Evolutionary conservation across 768 basidiomycete species (phyloP).

Genomic region (Suillus plorans): DNA sequence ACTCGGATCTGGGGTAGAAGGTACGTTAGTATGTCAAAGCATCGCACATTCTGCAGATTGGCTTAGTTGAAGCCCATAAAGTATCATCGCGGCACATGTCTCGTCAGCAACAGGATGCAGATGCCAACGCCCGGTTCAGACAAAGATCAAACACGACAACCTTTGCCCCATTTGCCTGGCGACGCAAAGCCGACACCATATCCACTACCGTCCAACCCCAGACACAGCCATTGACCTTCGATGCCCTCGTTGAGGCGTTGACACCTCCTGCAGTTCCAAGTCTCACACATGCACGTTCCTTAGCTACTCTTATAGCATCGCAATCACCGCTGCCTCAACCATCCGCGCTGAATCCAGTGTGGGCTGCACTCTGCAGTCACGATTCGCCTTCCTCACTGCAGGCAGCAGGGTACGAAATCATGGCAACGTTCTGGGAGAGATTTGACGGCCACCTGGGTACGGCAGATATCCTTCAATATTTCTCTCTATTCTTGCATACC

Average conservation of each 20-base stretch:
- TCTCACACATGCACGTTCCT: conserved; percentile 56
- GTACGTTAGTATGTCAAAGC: not conserved
- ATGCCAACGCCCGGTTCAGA: conserved; percentile 30
- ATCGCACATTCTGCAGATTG: not conserved
- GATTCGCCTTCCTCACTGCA: conserved; percentile 59
- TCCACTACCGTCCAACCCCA: conserved; percentile 30
- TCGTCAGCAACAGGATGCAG: conserved; percentile 31
- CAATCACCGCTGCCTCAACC: conserved; percentile 57
- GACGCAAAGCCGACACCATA: conserved; percentile 32
- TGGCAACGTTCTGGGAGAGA: conserved; percentile 69
- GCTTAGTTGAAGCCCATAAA: not conserved
- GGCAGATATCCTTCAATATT: conserved; percentile 60
- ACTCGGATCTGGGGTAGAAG: not conserved
- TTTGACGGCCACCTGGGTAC: conserved; percentile 47
- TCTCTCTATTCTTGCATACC: conserved; percentile 56
- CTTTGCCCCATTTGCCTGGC: conserved; percentile 43
- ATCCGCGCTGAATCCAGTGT: conserved; percentile 55
- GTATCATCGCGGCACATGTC: conserved; percentile 22
- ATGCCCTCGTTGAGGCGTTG: conserved; percentile 45
- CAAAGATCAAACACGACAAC: conserved; percentile 44
- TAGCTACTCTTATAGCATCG: conserved; percentile 50
- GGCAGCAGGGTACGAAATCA: conserved; percentile 68
- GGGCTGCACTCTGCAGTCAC: conserved; percentile 55
- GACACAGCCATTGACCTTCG: conserved; percentile 32
- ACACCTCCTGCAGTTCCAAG: conserved; percentile 64